Evolutionary conservation across 352 stramenopile species (phyloP).

Genomic region (Pythium aristosporum): DNA sequence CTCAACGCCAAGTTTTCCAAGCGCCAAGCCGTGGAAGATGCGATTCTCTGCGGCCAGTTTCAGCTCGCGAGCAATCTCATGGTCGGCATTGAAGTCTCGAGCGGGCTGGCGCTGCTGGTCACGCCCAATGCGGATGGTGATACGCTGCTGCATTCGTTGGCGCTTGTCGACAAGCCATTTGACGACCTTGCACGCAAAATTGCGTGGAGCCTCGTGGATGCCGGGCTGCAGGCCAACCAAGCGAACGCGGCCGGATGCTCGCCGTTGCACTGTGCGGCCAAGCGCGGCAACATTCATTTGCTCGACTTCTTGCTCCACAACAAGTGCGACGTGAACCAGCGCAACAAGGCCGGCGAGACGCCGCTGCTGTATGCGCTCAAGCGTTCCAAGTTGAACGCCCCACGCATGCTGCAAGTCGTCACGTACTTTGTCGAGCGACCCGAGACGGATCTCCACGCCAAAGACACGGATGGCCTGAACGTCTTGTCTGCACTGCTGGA

Average conservation of each 20-base stretch:
- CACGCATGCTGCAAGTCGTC: slow-evolving; percentile 35
- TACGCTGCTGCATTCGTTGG: slow-evolving; percentile 62
- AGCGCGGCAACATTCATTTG: slow-evolving; percentile 51
- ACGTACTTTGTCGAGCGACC: slow-evolving; percentile 51
- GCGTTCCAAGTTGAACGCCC: slow-evolving; percentile 20
- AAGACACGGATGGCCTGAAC: slow-evolving; percentile 46
- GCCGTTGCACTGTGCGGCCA: slow-evolving; percentile 60
- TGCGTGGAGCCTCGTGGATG: slow-evolving; percentile 68
- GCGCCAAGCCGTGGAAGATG: slow-evolving; percentile 74
- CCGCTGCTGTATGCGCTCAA: slow-evolving; percentile 55
- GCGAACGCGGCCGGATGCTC: slow-evolving; percentile 42
- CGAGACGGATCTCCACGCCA: slow-evolving; percentile 37
- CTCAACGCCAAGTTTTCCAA: slow-evolving; percentile 70
- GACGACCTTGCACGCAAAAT: slow-evolving; percentile 52
- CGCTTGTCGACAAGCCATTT: slow-evolving; percentile 55
- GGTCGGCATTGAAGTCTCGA: slow-evolving; percentile 49
- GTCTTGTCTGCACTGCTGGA: slow-evolving; percentile 55
- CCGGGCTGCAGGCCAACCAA: slow-evolving; percentile 32
- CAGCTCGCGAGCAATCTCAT: slow-evolving; percentile 73
- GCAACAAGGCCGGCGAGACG: slow-evolving; percentile 47
- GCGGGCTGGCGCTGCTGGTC: slow-evolving; percentile 35
- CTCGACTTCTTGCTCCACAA: slow-evolving; percentile 77
- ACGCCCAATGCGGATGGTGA: slow-evolving; percentile 46
- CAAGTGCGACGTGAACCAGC: slow-evolving; percentile 39
- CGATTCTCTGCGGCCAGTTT: slow-evolving; percentile 64